Base-by-base conservation (phyloP, 345 rosid species). In the Microcos paniculata region DNA sequence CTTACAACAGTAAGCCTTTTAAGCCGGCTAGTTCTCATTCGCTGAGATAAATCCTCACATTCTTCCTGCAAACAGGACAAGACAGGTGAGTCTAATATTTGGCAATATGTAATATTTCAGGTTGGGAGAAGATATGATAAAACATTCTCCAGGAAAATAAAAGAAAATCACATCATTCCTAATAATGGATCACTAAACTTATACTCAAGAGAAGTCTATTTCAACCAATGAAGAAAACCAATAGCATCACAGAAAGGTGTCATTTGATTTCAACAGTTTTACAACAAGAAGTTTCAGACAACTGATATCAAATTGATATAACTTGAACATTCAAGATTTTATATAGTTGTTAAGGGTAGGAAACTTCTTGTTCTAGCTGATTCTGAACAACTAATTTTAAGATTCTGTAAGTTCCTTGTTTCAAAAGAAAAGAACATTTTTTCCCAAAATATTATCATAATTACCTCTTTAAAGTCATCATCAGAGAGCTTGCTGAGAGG, bases 381-480 rank as follows among this genome's bases (percentile, higher is more conserved):
- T 62, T 62, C 46, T 5, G 46, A 62, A 26, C 68, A 19, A 43
- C 14, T 2, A 38, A n/a, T 26, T 62, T 18, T 35, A n/a, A 62
- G 13, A 62, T n/a, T 61, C 42, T 4, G 15, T 9, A 62, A n/a
- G 46, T 62, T 62, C 46, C n/a, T 35, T 35, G 8, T 62, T 62
- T 35, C 23, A n/a, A 62, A 62, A 19, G 7, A 19, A 66, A 45
- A 43, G 14, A 12, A 13, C 2, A 31, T 24, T 12, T 12, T 26
- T 24, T 58, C 38, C 38, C 15, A 38, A 24, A 62, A 58, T 15
- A 46, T 14, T 23, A 9, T 15, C 19, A 52, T 35, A 21, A n/a
- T 69, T 82, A 87, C 91, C 90, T 84, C 86, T 38, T 82, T 68
- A 75, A 86, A 80, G 73, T 86, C 83, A 51, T 83, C 80, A 70